Evolutionary conservation across 169 alveolate species (phyloP).

Genomic region (Amoebophrya sp.): DNA sequence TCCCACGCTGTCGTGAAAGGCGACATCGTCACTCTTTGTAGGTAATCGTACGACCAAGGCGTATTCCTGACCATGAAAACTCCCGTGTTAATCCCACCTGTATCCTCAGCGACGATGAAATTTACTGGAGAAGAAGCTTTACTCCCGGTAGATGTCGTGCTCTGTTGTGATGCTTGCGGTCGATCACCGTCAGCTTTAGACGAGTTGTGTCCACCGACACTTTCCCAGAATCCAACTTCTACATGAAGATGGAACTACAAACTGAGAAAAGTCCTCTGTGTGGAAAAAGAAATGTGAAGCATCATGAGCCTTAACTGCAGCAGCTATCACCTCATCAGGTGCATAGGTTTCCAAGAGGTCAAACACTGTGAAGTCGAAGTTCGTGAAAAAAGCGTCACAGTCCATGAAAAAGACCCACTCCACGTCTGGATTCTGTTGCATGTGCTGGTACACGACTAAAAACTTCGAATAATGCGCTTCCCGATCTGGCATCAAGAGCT

Average conservation of each 20-base stretch:
- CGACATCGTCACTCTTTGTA: conserved; percentile 43
- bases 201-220: too few species aligned
- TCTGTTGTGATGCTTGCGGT: too few species aligned
- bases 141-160: too few species aligned
- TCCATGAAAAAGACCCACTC: conserved; percentile 28
- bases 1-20: conserved; percentile 50
- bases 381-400: conserved; percentile 31
- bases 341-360: background rate
- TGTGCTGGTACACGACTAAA: background rate
- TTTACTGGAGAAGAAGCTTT: too few species aligned
- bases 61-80: conserved; percentile 32
- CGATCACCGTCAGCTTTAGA: too few species aligned
- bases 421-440: background rate
- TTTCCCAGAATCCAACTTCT: too few species aligned
- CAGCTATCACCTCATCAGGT: too few species aligned
- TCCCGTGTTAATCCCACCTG: conserved; percentile 51
- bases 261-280: too few species aligned
- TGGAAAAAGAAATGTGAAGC: too few species aligned
- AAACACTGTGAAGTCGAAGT: background rate
- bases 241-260: too few species aligned
- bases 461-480: conserved; percentile 46
- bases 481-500: conserved; percentile 32
- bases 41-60: conserved; percentile 36
- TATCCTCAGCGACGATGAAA: conserved; percentile 47
- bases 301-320: too few species aligned